Conservation (phyloP, 1,139 yeast species). For the Yamadazyma oceani region DNA sequence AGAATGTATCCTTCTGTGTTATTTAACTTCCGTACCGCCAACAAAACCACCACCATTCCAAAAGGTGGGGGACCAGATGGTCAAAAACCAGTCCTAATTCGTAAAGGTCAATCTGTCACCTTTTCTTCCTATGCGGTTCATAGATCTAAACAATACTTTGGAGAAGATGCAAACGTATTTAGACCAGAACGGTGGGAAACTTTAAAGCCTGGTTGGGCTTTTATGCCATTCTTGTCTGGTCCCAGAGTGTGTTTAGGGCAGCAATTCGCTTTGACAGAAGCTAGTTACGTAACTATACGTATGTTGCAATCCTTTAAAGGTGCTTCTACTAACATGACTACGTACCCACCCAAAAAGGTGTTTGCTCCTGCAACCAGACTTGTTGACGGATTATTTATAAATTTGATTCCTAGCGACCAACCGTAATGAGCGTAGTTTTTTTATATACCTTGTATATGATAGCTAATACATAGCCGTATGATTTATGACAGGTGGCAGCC, state of each 20-base stretch:
- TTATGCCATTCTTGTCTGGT: conserved; percentile 42
- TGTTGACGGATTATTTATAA: not conserved
- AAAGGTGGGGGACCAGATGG: conserved; percentile 51
- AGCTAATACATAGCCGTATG: too few relatives aligned
- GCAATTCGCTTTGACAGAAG: conserved; percentile 45
- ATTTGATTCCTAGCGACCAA: not conserved
- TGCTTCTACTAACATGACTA: not conserved
- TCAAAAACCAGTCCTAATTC: conserved; percentile 38
- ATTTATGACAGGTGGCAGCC: too few relatives aligned
- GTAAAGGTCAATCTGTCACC: conserved; percentile 37
- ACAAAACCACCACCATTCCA: conserved; percentile 44
- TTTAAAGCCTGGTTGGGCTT: conserved; percentile 27
- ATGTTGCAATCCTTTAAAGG: conserved; percentile 11
- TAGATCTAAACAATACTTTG: conserved; percentile 38
- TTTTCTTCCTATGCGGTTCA: conserved; percentile 44
- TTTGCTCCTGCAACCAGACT: not conserved
- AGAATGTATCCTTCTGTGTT: conserved; percentile 56
- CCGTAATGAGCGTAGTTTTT: too few relatives aligned
- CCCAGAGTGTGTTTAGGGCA: conserved; percentile 44
- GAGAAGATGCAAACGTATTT: conserved; percentile 43
- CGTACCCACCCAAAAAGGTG: conserved; percentile 3
- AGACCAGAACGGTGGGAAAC: conserved; percentile 49
- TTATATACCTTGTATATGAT: too few relatives aligned
- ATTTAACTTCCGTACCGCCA: conserved; percentile 42
- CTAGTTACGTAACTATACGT: conserved; percentile 26